Percentiles rank a stretch among this genome's conserved stretches.
phyloP scores from a whole-genome alignment of 1,284 basidiomycete species.

The Lignosus rhinocerotis region DNA sequence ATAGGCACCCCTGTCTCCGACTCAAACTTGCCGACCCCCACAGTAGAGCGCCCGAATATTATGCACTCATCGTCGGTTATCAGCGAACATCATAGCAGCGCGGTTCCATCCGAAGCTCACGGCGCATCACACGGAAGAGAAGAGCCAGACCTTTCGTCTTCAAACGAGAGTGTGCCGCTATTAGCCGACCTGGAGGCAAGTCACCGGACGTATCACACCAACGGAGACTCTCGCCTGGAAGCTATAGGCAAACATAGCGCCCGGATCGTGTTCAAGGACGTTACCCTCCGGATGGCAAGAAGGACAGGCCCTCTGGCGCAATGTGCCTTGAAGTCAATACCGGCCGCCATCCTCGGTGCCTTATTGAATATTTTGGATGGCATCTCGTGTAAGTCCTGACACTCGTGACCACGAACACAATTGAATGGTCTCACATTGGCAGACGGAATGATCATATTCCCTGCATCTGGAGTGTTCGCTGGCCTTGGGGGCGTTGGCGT shows the following conservation, averaged over 20 bases:
- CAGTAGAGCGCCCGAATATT: slow-evolving; percentile 57
- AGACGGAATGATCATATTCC: slow-evolving; percentile 92
- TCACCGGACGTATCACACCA: slow-evolving; percentile 23
- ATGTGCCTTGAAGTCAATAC: slow-evolving; percentile 56
- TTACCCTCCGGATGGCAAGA: slow-evolving; percentile 7
- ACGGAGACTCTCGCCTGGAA: slow-evolving; percentile 16
- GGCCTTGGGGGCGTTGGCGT: slow-evolving; percentile 89
- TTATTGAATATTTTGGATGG: slow-evolving; percentile 94
- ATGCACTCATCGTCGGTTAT: slow-evolving; percentile 9
- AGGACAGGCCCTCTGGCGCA: slow-evolving; percentile 21
- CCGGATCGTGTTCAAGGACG: slow-evolving; percentile 11
- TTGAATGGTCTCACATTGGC: neutral
- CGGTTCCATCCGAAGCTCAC: neutral
- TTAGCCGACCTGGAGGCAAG: slow-evolving; percentile 31
- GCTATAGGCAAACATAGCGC: slow-evolving; percentile 21
- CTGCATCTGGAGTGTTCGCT: slow-evolving; percentile 78
- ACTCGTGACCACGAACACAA: slow-evolving; percentile 7
- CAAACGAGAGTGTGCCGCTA: slow-evolving; percentile 27
- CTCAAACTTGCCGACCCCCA: slow-evolving; percentile 45
- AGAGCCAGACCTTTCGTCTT: slow-evolving; percentile 1
- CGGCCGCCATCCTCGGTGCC: slow-evolving; percentile 85
- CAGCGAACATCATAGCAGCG: neutral
- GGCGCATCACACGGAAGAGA: neutral
- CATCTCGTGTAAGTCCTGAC: slow-evolving; percentile 70
- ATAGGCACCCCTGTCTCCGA: slow-evolving; percentile 12